A percentile compares a stretch with the other conserved stretches of the same genome.
These are phyloP conservation scores for Nigrospora oryzae DNA, from an alignment of 2,329 filamentous ascomycete genomes.

Conservation along the genomic window DNA sequence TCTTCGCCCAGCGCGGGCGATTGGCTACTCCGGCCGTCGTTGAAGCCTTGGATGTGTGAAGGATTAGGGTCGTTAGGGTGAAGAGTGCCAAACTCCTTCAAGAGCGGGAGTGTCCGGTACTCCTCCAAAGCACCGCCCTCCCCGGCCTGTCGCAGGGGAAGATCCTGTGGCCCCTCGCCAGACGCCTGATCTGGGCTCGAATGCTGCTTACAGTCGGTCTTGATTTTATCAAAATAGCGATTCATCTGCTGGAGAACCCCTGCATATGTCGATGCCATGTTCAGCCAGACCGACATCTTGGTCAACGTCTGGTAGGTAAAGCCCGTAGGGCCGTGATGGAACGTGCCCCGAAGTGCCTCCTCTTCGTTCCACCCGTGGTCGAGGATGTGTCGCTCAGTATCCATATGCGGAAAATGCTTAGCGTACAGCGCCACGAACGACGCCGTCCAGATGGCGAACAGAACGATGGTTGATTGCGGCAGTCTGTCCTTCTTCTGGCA, in stretches of 20 bases:
- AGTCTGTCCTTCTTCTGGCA: constrained; percentile 52
- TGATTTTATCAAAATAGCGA: constrained; percentile 41
- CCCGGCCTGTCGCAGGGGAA: constrained; percentile 32
- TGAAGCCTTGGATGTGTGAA: too few relatives aligned
- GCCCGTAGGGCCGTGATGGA: constrained; percentile 31
- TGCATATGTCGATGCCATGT: constrained; percentile 49
- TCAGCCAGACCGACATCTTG: constrained; percentile 41
- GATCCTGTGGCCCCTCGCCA: constrained; percentile 17
- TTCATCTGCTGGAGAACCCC: constrained; percentile 44
- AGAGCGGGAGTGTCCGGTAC: constrained; percentile 32
- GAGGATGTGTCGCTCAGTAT: constrained; percentile 45
- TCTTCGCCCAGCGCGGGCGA: too few relatives aligned
- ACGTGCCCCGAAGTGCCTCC: constrained; percentile 15
- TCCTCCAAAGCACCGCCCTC: constrained; percentile 45
- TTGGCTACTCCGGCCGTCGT: too few relatives aligned
- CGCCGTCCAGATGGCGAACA: constrained; percentile 60
- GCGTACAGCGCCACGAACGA: constrained; percentile 60
- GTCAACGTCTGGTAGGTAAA: constrained; percentile 40
- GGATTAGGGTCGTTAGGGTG: constrained; percentile 20
- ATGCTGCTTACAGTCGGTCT: constrained; percentile 34
- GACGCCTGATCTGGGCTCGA: constrained; percentile 12
- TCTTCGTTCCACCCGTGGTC: constrained; percentile 23
- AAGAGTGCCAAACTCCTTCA: constrained; percentile 36
- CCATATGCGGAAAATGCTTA: constrained; percentile 61
- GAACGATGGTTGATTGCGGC: constrained; percentile 58